Conservation (phyloP, 495 filamentous ascomycete species). For the Chaetomidium leptoderma region DNA sequence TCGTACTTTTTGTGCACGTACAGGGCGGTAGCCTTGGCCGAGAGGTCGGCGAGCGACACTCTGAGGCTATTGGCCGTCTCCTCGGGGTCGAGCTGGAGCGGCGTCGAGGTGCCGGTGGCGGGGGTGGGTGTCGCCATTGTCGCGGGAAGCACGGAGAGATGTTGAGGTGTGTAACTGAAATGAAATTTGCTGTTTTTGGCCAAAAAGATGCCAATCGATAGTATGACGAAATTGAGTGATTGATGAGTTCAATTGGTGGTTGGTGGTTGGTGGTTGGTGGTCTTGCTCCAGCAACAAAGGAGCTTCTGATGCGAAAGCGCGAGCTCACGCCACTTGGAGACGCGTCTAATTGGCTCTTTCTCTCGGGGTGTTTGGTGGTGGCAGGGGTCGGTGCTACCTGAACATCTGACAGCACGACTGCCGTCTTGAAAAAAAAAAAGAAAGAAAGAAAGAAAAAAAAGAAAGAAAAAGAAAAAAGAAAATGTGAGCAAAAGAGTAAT, state of each 20-base stretch:
- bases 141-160: background rate
- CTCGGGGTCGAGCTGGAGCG: conserved; percentile 38
- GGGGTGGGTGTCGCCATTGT: conserved; percentile 27
- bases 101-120: conserved; percentile 33
- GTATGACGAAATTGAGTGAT: background rate
- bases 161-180: background rate
- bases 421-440: background rate
- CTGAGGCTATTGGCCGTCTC: conserved; percentile 43
- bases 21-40: conserved; percentile 50
- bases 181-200: background rate
- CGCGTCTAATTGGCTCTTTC: conserved; percentile 32
- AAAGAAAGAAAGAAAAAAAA: background rate
- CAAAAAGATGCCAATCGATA: background rate
- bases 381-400: background rate
- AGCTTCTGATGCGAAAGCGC: conserved; percentile 30
- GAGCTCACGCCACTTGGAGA: conserved; percentile 17
- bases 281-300: too few species aligned
- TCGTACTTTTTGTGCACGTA: conserved; percentile 84
- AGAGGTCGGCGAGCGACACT: conserved; percentile 55
- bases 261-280: too few species aligned
- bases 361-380: background rate
- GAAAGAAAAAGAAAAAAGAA: background rate
- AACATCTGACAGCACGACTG: background rate
- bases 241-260: background rate
- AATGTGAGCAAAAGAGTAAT: background rate